Percentiles rank a stretch among this genome's conserved stretches.
phyloP scores from a whole-genome alignment of 345 rosid species.

The Passiflora organensis region DNA sequence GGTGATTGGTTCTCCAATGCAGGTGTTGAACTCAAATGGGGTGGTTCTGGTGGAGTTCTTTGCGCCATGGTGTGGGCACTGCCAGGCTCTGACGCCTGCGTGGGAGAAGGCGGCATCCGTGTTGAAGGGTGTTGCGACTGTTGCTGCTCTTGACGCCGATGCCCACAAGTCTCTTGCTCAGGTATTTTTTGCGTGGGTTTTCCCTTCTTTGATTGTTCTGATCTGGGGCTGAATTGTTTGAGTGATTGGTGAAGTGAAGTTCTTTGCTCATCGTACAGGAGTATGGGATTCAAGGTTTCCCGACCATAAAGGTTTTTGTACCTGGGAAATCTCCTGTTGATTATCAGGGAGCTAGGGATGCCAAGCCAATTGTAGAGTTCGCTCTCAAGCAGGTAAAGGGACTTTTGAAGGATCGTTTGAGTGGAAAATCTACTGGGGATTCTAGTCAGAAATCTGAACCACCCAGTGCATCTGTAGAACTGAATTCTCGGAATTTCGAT shows the following conservation, averaged over 20 bases:
- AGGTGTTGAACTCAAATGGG: constrained; percentile 84
- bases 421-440: constrained; percentile 69
- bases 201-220: neutral
- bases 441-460: constrained; percentile 81
- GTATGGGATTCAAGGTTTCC: constrained; percentile 86
- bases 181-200: constrained; percentile 31
- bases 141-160: constrained; percentile 95
- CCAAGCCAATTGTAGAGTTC: constrained; percentile 69
- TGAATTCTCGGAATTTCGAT: constrained; percentile 76
- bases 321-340: constrained; percentile 91
- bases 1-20: constrained; percentile 19
- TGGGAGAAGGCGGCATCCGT: constrained; percentile 92
- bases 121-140: constrained; percentile 85
- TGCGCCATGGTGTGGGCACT: constrained; percentile 99
- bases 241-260: constrained; percentile 1
- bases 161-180: constrained; percentile 92
- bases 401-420: constrained; percentile 77
- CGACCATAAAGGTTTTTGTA: constrained; percentile 83
- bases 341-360: constrained; percentile 95
- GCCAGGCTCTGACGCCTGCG: constrained; percentile 77
- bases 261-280: constrained; percentile 43
- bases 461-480: constrained; percentile 52
- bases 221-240: neutral
- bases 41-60: constrained; percentile 93
- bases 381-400: constrained; percentile 71